Percentiles rank a stretch among this genome's conserved stretches.
These are phyloP conservation scores for Trichoderma sp. DNA, from an alignment of 2,329 filamentous ascomycete genomes.

Conservation along the genomic window DNA sequence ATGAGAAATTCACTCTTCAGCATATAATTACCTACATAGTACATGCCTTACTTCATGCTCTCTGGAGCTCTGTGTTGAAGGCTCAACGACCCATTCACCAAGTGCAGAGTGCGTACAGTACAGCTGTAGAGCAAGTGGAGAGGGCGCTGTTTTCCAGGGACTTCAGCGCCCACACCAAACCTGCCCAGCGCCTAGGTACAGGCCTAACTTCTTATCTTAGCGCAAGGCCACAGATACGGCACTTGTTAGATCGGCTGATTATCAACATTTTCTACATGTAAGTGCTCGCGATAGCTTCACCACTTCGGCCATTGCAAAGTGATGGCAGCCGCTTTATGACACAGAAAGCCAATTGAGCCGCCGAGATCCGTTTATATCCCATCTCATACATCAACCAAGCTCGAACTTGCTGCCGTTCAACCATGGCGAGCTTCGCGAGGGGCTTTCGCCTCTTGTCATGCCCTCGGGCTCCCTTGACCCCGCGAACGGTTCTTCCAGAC, in stretches of 20 bases:
- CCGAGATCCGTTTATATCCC: too few species aligned
- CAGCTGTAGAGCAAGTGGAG: not conserved
- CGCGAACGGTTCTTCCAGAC: conserved; percentile 24
- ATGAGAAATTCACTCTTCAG: not conserved
- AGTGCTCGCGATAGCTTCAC: conserved; percentile 3
- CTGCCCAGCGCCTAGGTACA: not conserved
- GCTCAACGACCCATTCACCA: not conserved
- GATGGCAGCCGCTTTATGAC: conserved; percentile 12
- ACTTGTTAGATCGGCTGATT: conserved; percentile 1
- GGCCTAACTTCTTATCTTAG: conserved; percentile 12
- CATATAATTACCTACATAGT: not conserved
- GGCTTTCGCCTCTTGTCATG: conserved; percentile 31
- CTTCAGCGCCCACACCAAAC: not conserved
- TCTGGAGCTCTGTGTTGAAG: not conserved
- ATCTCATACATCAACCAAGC: not conserved
- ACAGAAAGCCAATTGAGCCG: not conserved
- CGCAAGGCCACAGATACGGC: not conserved
- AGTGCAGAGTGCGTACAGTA: not conserved
- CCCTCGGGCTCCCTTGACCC: conserved; percentile 25
- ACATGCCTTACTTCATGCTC: not conserved
- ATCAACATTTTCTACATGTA: conserved; percentile 4
- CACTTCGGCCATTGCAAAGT: not conserved
- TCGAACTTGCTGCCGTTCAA: not conserved
- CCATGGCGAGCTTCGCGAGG: conserved; percentile 34
- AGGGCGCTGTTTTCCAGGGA: not conserved